Conservation (phyloP, 768 basidiomycete species). For the Agrocybe pediades region DNA sequence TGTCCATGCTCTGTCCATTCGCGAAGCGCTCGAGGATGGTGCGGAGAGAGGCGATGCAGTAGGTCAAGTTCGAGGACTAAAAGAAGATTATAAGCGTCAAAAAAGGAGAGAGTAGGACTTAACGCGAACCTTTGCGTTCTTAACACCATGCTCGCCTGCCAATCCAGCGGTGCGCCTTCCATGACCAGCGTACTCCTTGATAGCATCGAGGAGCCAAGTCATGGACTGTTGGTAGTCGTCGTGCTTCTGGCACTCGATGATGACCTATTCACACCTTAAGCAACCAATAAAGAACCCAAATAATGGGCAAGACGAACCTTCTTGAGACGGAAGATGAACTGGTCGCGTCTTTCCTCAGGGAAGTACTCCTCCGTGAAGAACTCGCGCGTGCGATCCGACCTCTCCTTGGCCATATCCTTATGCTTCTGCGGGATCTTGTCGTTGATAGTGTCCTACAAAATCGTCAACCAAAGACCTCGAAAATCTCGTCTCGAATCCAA, state of each 20-base stretch:
- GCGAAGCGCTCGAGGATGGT: slow-evolving; percentile 92
- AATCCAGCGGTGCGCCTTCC: slow-evolving; percentile 33
- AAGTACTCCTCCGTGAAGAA: slow-evolving; percentile 85
- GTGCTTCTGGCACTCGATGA: slow-evolving; percentile 92
- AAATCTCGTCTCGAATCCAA: no score
- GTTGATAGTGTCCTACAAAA: slow-evolving; percentile 22
- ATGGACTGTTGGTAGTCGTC: slow-evolving; percentile 85
- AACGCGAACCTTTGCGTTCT: slow-evolving; percentile 27
- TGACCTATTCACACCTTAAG: no score
- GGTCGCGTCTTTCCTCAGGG: slow-evolving; percentile 87
- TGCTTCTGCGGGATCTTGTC: slow-evolving; percentile 72
- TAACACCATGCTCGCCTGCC: slow-evolving; percentile 20
- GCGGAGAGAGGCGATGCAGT: slow-evolving; percentile 64
- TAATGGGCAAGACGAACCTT: slow-evolving; percentile 55
- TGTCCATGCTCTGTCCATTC: slow-evolving; percentile 64
- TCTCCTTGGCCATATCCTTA: slow-evolving; percentile 54
- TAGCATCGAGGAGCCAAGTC: slow-evolving; percentile 65
- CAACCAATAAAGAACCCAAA: neutral
- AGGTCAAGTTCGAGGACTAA: slow-evolving; percentile 57
- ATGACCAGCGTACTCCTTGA: slow-evolving; percentile 64
- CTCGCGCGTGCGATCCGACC: slow-evolving; percentile 59
- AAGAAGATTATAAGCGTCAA: neutral
- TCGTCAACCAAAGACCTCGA: no score
- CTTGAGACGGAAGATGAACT: slow-evolving; percentile 92
- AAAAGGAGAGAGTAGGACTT: neutral